Conservation (phyloP, 1,284 basidiomycete genomes). For the Rhodotorula mucilaginosa region DNA sequence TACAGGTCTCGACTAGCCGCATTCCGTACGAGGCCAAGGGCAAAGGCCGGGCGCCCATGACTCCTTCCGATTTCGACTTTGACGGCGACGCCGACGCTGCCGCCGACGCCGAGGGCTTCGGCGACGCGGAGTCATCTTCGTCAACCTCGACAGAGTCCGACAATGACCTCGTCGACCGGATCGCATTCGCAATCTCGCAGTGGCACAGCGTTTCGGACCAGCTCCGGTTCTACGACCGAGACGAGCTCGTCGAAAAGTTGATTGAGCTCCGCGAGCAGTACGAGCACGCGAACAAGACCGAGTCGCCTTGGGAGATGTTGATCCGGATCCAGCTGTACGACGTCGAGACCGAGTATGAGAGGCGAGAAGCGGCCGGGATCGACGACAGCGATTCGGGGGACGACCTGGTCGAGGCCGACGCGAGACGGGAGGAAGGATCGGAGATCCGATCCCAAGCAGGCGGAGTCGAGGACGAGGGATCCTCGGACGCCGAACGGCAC, state of each 20-base stretch:
- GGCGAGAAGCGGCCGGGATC: too few species aligned
- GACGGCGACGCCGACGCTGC: not conserved
- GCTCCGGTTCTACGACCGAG: not conserved
- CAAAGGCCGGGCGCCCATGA: too few species aligned
- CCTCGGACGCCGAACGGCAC: not conserved
- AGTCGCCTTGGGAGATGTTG: not conserved
- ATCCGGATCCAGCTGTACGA: not conserved
- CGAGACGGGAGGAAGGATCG: not conserved
- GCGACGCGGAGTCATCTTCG: not conserved
- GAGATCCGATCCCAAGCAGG: not conserved
- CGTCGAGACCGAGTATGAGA: not conserved
- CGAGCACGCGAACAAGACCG: not conserved
- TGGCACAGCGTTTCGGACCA: not conserved
- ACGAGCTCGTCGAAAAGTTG: conserved; percentile 4
- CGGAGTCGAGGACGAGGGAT: not conserved
- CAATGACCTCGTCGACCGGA: not conserved
- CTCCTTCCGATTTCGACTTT: not conserved
- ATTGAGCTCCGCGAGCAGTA: not conserved
- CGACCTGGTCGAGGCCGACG: not conserved
- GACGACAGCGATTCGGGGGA: not conserved
- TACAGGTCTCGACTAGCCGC: too few species aligned
- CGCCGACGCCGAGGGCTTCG: not conserved
- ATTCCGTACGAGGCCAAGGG: too few species aligned
- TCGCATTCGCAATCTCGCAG: not conserved
- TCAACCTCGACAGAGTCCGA: not conserved